These are phyloP conservation scores for Phialophora chinensis DNA, from an alignment of 2,329 filamentous ascomycete species.

Conservation along the genomic window DNA sequence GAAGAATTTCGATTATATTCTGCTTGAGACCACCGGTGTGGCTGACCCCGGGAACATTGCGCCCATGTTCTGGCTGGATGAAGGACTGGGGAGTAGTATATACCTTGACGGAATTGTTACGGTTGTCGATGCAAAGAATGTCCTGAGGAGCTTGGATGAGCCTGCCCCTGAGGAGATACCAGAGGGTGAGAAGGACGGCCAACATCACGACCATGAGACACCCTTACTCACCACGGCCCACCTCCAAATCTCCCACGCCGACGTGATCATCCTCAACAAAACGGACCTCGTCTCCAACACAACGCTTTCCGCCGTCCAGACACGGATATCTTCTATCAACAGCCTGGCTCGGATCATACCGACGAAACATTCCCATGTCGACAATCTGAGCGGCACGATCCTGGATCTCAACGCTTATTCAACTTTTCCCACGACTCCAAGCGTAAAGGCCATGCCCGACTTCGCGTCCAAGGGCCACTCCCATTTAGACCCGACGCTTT, in stretches of 20 bases:
- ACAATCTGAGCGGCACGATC: constrained; percentile 81
- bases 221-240: constrained; percentile 89
- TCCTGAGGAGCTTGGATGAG: constrained; percentile 81
- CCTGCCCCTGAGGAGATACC: constrained; percentile 50
- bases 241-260: constrained; percentile 94
- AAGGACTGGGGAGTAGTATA: constrained; percentile 91
- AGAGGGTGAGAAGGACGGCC: constrained; percentile 51
- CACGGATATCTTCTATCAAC: constrained; percentile 83
- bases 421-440: constrained; percentile 65
- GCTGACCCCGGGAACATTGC: constrained; percentile 96
- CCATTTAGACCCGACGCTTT: constrained; percentile 87
- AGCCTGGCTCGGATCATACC: constrained; percentile 82
- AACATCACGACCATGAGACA: constrained; percentile 52
- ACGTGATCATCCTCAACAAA: constrained; percentile 95
- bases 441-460: constrained; percentile 57
- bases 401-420: constrained; percentile 94
- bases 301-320: constrained; percentile 72
- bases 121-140: constrained; percentile 92
- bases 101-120: constrained; percentile 98
- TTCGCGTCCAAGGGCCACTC: constrained; percentile 80
- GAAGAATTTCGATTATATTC: constrained; percentile 83
- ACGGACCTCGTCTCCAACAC: constrained; percentile 75
- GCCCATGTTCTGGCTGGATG: constrained; percentile 96
- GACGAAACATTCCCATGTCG: constrained; percentile 79
- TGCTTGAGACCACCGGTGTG: constrained; percentile 93